Base-by-base conservation (phyloP, 2,329 filamentous ascomycete genomes). In the Botryosphaeria dothidea region DNA sequence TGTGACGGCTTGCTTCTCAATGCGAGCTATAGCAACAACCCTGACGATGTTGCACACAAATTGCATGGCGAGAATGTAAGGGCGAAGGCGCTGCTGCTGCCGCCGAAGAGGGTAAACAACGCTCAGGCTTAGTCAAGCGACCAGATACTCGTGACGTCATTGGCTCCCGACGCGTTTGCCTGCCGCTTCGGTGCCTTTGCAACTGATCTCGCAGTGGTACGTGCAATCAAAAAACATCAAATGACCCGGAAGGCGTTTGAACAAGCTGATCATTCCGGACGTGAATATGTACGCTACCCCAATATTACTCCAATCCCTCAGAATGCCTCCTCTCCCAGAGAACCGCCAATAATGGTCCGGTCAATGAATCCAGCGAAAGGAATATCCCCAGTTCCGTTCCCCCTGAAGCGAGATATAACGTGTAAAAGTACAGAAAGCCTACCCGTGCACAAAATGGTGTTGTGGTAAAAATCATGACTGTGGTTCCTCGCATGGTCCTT, bases 371-470 rank as follows among this genome's bases (percentile, higher is more conserved):
- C 56, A 60, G 41, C 41, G 4, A 15, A 58, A 41, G 29, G 25
- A 60, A 31, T 25, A 60, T 11, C 27, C 56, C 41, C 7, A 46
- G 3, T n/a, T 41, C 27, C 9, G 23, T 15, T 45, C 17, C 52
- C 13, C 56, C 38, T 13, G 34, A n/a, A 46, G n/a, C 56, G 19
- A 60, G 41, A 60, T 46, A 46, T 46, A 60, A 46, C 23, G 23
- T 46, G 43, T 60, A 60, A 31, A 60, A 60, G 27, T 60, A 60
- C 56, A 60, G 13, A 60, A 60, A 46, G 41, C 56, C 56, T 60
- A 60, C 56, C 56, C 56, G 43, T 25, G 41, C 56, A 21, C 38
- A 34, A 46, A 60, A 41, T 60, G 56, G 41, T 60, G 38, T 27
- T 27, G 36, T 43, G 54, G 21, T n/a, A n/a, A n/a, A n/a, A n/a